Evolutionary conservation across 1,139 yeast species (phyloP).

Genomic region (Nakaseomyces sp.): DNA sequence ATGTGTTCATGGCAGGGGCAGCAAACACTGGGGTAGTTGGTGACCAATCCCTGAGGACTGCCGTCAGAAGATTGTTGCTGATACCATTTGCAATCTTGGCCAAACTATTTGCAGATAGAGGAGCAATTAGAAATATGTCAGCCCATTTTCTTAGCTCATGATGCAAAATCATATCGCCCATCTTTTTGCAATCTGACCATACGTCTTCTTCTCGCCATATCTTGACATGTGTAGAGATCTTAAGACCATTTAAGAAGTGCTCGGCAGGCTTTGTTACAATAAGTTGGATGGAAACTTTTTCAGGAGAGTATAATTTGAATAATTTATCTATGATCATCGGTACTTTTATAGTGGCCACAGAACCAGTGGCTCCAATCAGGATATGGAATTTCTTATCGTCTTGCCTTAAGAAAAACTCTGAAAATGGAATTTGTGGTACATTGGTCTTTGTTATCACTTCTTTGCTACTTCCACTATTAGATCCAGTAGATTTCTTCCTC

Average conservation of each 20-base stretch:
- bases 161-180: constrained; percentile 64
- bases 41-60: constrained; percentile 89
- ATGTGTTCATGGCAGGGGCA: constrained; percentile 93
- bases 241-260: constrained; percentile 70
- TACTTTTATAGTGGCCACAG: constrained; percentile 91
- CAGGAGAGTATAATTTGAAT: constrained; percentile 62
- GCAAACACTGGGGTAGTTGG: constrained; percentile 75
- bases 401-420: constrained; percentile 57
- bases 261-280: constrained; percentile 78
- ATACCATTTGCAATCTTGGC: constrained; percentile 86
- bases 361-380: constrained; percentile 86
- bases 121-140: constrained; percentile 79
- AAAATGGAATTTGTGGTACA: constrained; percentile 68
- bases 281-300: constrained; percentile 70
- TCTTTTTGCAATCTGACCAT: constrained; percentile 55
- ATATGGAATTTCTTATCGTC: constrained; percentile 82
- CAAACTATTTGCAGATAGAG: constrained; percentile 81
- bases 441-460: constrained; percentile 43
- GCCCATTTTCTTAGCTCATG: constrained; percentile 94
- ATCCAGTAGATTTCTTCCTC: constrained; percentile 6
- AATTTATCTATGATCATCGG: constrained; percentile 78
- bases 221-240: constrained; percentile 72
- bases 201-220: constrained; percentile 94
- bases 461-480: constrained; percentile 20
- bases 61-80: constrained; percentile 81